phyloP scores from a whole-genome alignment of 768 basidiomycete species.

The Suillus variegatus region DNA sequence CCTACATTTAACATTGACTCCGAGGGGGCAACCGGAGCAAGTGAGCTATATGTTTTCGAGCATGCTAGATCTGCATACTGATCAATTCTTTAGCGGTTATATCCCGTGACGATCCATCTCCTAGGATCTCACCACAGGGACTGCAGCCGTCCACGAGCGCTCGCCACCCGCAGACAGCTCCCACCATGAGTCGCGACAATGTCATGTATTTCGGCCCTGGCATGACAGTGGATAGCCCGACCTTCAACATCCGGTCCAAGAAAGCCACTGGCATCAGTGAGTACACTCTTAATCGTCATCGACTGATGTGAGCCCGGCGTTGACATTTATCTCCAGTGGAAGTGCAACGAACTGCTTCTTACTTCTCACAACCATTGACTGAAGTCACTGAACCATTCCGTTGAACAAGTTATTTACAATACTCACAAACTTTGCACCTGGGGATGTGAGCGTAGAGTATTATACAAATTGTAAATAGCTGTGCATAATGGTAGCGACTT shows the following conservation, averaged over 20 bases:
- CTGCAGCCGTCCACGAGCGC: too few relatives aligned
- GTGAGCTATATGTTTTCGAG: too few relatives aligned
- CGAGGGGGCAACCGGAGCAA: not conserved
- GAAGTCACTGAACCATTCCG: not conserved
- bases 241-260: not conserved
- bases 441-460: not conserved
- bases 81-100: not conserved
- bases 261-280: not conserved
- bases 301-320: not conserved
- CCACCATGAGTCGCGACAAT: not conserved
- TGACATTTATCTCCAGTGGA: not conserved
- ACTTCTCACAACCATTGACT: conserved; percentile 46
- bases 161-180: too few relatives aligned
- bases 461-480: too few relatives aligned
- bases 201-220: not conserved
- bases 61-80: not conserved
- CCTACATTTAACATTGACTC: too few relatives aligned
- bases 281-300: not conserved
- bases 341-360: conserved; percentile 19
- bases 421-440: not conserved
- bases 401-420: not conserved
- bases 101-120: not conserved
- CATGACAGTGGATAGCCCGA: not conserved
- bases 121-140: not conserved
- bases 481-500: too few relatives aligned